Evolutionary conservation across 495 filamentous ascomycete species (phyloP), one percentile per base, ranked within the genome.

Genomic region (Neurospora terricola): DNA sequence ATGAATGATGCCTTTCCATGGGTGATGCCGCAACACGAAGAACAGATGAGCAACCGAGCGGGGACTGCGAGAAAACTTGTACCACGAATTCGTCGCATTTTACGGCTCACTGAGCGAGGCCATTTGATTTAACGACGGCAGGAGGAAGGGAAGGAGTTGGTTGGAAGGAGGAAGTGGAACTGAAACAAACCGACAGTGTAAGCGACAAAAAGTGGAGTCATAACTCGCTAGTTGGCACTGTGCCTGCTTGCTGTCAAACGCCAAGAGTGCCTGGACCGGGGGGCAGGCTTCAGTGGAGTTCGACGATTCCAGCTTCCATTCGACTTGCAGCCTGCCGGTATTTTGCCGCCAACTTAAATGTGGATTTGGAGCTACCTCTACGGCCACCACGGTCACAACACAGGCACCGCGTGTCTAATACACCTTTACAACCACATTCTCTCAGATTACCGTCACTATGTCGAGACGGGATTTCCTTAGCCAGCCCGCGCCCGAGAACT

Each of bases 401-500:
- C 12, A 62, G 54, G 12, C 54, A 62, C 54, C 27, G 23, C 54
- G 16, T 42, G 38, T 43, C 70, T 16, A 36, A 18, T n/a, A 38
- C 4, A 11, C 54, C 9, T 30, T 6, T 38, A 5, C 40, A 37
- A n/a, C 23, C 11, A 62, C 27, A 34, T 34, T 8, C 5, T 62
- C 14, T 9, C 9, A 9, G 6, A 30, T 11, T 40, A 18, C 38
- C 34, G 18, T 36, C 71, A 76, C 16, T 42, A 93, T 93, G 91
- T 87, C 89, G 79, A 89, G 93, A 83, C 92, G 94, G 79, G 94
- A 98, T 82, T 99, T 98, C 77, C 84, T 99, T 40, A 92, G 87
- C 81, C 93, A 97, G 82, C 90, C 89, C 38, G 96, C 96, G 72
- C 96, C 96, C 34, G 96, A 97, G 78, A 99, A 98, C 83, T 99